Evolutionary conservation across 371 early-diverging fungal species (phyloP).

Genomic region (Chytridiales sp.): DNA sequence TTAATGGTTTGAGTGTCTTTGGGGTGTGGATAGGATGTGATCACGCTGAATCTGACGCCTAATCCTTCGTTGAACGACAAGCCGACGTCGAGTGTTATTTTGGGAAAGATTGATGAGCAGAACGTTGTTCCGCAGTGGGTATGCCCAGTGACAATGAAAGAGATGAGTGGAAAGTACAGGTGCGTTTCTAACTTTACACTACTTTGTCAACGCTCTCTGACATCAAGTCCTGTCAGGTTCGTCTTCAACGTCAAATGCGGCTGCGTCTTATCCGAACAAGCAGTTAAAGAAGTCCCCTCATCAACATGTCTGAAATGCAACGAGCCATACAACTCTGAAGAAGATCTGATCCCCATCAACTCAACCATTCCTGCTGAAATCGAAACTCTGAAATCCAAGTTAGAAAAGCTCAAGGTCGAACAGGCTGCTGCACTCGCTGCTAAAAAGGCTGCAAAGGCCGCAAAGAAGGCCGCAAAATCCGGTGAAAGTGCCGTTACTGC

Average conservation of each 20-base stretch:
- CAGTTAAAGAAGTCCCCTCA: constrained; percentile 72
- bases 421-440: constrained; percentile 46
- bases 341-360: constrained; percentile 79
- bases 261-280: constrained; percentile 83
- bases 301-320: constrained; percentile 68
- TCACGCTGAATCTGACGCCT: constrained; percentile 66
- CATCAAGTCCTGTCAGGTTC: constrained; percentile 44
- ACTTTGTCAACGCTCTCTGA: too few species aligned
- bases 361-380: constrained; percentile 53
- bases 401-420: constrained; percentile 21
- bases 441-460: constrained; percentile 58
- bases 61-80: constrained; percentile 67
- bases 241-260: constrained; percentile 80
- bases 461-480: constrained; percentile 60
- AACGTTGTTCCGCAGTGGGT: constrained; percentile 65
- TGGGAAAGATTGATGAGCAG: constrained; percentile 22
- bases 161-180: constrained; percentile 88
- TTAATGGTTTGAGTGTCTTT: constrained; percentile 9
- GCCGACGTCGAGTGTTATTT: constrained; percentile 36
- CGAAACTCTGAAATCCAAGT: constrained; percentile 54
- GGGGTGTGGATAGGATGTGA: constrained; percentile 59
- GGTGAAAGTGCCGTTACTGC: constrained; percentile 27
- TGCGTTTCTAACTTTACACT: not conserved
- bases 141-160: constrained; percentile 89
- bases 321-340: constrained; percentile 55